Base-by-base conservation (phyloP, 106 monocot species). In the Acorus calamus region DNA sequence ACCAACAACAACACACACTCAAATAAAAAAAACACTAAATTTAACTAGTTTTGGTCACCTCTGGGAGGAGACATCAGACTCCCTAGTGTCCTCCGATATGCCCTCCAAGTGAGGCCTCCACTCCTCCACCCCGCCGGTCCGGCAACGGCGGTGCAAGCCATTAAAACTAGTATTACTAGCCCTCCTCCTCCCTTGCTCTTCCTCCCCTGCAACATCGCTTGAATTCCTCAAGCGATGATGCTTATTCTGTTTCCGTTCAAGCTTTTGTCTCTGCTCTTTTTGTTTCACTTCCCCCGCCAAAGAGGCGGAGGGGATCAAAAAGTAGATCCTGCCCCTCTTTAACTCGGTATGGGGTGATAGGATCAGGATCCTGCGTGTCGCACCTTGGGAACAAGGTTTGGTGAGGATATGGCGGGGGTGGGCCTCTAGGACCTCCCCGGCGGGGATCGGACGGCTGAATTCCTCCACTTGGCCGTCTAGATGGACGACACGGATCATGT, bases 101-200 rank as follows among this genome's bases (percentile, higher is more conserved):
- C 82, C 85, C 63, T 85, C 79, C 3, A 89, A 68, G 10, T 79
- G 79, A 50, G 85, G 82, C 57, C 74, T 65, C 89, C 85, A 85
- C 3, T 72, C 69, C 0, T 72, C 78, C 46, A 79, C 79, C 7
- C 76, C 46, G 28, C 28, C 76, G n/a, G 60, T 70, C 57, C 57
- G 68, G 10, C 80, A 56, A 10, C 59, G 58, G 11, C 53, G 68
- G 8, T 45, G 46, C 14, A 28, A 28, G 28, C 28, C 28, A 28
- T 28, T 28, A 28, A 28, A 28, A 28, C 28, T 28, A 28, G 28
- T 28, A 28, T 28, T 28, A 28, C 28, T 28, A 28, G 28, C 28
- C 28, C 28, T 28, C 28, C 28, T 28, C 28, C 28, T 28, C 28
- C 28, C 28, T 28, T 28, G 28, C 28, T 28, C 28, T 28, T 28